Evolutionary conservation across 2,329 filamentous ascomycete species (phyloP), one percentile per base, ranked within the genome.

Genomic region (Cordyceps farinosa): DNA sequence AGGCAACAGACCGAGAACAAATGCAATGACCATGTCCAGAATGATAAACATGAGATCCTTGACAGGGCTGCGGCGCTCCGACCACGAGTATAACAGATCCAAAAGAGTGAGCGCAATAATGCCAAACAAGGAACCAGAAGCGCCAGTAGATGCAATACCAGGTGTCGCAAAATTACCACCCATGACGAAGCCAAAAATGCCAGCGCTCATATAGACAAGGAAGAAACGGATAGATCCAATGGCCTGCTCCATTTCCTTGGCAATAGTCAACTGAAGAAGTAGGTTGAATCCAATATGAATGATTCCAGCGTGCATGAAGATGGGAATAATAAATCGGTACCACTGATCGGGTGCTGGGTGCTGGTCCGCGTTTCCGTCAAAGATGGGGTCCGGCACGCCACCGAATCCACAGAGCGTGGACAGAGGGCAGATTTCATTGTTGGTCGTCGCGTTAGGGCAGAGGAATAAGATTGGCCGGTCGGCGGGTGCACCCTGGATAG

Each of bases 231-330:
- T 83, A 44, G 90, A 87, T 3, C 95, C 95, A 69, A 99, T 97
- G 59, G 90, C 86, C 68, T 87, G 85, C 75, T 99, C 95, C 86
- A 99, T 96, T 70, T 99, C 95, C 47, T 90, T 88, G 36, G 90
- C 95, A 62, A 98, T 85, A 0, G 91, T 96, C 71, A 97, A 77
- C 75, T 99, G 95, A 29, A 97, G 83, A 8, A 98, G 83, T 77
- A 99, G 83, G 76, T 99, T 99, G 83, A 98, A 97, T 17, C 87
- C 91, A 64, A 99, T 97, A 73, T 99, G 95, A 66, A 99, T 89
- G 62, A 99, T 78, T 15, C 95, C 95, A 1, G 92, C 92, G 71
- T 99, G 95, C 70, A 99, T 80, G 78, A 99, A 99, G 66, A 99
- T 97, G 45, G 95, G 94, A 1, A 89, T 80, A 72, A 99, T 97